Evolutionary conservation across 805 yeast species (phyloP).

Genomic region (Spathaspora hagerdaliae): DNA sequence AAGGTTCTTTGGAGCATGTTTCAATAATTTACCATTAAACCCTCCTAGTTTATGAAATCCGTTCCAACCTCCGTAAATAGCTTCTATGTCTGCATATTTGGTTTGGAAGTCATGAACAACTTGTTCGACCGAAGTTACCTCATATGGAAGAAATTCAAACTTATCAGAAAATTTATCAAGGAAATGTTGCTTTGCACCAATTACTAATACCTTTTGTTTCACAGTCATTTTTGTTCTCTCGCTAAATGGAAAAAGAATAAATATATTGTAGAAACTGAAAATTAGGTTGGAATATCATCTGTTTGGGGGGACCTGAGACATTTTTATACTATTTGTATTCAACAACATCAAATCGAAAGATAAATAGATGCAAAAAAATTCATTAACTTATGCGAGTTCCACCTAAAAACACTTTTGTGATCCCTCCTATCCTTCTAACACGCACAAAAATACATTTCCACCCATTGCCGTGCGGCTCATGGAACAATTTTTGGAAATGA

Average conservation of each 20-base stretch:
- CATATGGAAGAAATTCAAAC: slow-evolving; percentile 39
- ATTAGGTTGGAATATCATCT: too few relatives aligned
- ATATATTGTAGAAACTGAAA: too few relatives aligned
- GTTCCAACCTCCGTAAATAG: slow-evolving; percentile 58
- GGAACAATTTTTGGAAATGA: neutral
- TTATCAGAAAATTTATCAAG: slow-evolving; percentile 38
- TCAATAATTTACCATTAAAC: slow-evolving; percentile 40
- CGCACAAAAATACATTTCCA: neutral
- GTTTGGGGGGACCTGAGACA: too few relatives aligned
- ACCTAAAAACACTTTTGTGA: too few relatives aligned
- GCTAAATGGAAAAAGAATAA: neutral
- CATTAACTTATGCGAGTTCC: too few relatives aligned
- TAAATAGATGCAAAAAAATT: too few relatives aligned
- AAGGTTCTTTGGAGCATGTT: slow-evolving; percentile 39
- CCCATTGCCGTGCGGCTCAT: slow-evolving; percentile 7
- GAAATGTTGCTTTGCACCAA: slow-evolving; percentile 45
- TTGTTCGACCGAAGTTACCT: slow-evolving; percentile 38
- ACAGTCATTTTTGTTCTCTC: slow-evolving; percentile 7
- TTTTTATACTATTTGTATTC: too few relatives aligned
- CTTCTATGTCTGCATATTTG: slow-evolving; percentile 41
- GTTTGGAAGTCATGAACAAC: slow-evolving; percentile 36
- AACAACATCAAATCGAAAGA: too few relatives aligned
- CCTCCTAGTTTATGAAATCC: slow-evolving; percentile 53
- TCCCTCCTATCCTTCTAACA: too few relatives aligned
- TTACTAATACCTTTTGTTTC: slow-evolving; percentile 40